Conservation (phyloP, 331 rosid species). For the Pyracantha coccinea region DNA sequence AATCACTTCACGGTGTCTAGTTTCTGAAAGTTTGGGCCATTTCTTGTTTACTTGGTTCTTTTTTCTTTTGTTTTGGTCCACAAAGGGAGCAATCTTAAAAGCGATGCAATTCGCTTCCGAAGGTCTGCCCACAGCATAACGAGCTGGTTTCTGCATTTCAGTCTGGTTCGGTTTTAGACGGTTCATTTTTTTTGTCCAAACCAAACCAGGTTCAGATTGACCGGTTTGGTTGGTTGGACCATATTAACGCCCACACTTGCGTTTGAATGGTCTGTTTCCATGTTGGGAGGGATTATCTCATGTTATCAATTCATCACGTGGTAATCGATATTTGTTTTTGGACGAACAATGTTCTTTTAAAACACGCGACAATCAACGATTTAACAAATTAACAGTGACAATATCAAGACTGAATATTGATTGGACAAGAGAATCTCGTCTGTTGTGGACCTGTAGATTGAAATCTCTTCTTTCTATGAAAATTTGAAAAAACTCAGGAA, state of each 20-base stretch:
- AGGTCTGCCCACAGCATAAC: neutral
- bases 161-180: neutral
- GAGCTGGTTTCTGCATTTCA: neutral
- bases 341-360: no score
- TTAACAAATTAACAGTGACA: no score
- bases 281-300: no score
- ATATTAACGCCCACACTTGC: no score
- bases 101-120: neutral
- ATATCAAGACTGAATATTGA: no score
- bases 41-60: neutral
- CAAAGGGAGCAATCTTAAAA: neutral
- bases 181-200: neutral
- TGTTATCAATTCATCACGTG: no score
- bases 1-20: neutral
- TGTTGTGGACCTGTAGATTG: no score
- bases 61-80: neutral
- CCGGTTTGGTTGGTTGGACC: neutral
- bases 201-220: neutral
- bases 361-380: no score
- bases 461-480: neutral
- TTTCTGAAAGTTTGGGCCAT: neutral
- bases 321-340: no score
- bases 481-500: neutral
- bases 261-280: no score
- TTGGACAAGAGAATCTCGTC: no score